Evolutionary conservation across 2,329 filamentous ascomycete genomes (phyloP), one percentile per base, ranked within the genome.

Genomic region (Phaeophleospora eucalypticola): DNA sequence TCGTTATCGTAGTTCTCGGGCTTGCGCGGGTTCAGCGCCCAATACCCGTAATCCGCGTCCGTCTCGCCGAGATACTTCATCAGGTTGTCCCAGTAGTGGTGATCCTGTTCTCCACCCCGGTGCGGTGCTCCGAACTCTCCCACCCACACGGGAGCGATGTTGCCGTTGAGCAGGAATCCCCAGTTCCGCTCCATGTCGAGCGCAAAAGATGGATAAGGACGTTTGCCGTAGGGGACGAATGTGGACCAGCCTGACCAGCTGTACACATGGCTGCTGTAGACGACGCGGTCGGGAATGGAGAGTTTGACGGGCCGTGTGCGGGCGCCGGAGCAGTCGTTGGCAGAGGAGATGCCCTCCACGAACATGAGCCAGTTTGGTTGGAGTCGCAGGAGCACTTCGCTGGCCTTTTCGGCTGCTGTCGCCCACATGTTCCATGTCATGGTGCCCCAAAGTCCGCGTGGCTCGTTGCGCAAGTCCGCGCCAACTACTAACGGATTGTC

Each of bases 201-300:
- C 19, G 74, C 77, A 59, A 86, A 86, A n/a, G 79, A 81, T 9
- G 71, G 68, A 62, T 85, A 86, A 21, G 69, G 69, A 4, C 82
- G 76, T 63, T 78, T 77, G 7, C 77, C 71, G 62, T 82, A 86
- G 3, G 80, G 76, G 2, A 80, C 76, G 32, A 56, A 52, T 2
- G 54, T 51, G 8, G 57, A 51, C 83, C 83, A 86, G 45, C 83
- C 83, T 14, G 81, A 84, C 83, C 83, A 86, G 24, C 74, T 71
- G 62, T 86, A 86, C 17, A 85, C 81, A 63, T 86, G 83, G 2
- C 80, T 76, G 49, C 81, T 83, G 68, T 86, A 86, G 24, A 86
- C 82, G 19, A 86, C 71, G 18, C 74, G 71, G 57, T 79, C 63
- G 4, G 73, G 66, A 4, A 80, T 62, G 47, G 78, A 74, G 37